Evolutionary conservation across 345 rosid species (phyloP), one percentile per base, ranked within the genome.

Genomic region (Trapa incisa): DNA sequence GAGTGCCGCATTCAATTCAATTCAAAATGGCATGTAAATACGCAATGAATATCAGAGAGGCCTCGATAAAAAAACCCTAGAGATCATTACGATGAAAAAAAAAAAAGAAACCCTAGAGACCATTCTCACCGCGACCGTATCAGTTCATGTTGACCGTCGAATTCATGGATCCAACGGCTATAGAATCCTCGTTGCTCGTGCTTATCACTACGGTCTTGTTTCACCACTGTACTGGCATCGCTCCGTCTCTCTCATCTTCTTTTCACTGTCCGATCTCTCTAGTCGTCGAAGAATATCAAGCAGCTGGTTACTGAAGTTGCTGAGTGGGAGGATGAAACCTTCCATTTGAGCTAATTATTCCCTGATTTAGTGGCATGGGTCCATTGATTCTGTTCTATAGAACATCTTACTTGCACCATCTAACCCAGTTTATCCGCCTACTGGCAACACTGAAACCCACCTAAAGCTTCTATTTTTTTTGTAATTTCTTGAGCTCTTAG

Each of bases 41-140:
- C 29, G 0, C 29, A 22, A 22, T 22, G 29, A 22, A 22, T 22
- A 22, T 22, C 29, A 22, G 29, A 22, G 29, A 22, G 29, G 29
- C 29, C 29, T 22, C 29, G 29, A 22, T 22, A 22, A 22, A 22
- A 22, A 22, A 22, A 22, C 29, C 29, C 29, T 22, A 22, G 29
- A 22, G 29, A 22, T 22, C 43, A 41, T 41, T 41, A 36, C 29
- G 13, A 35, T 22, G 52, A 16, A 37, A 62, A 36, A 52, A 57
- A 32, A 32, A 36, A 74, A 68, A 47, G 79, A 80, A 85, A 79
- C 85, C 89, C 85, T 79, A 82, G 73, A 61, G 48, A 37, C 63
- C 38, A 52, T 54, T 66, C 82, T 47, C 68, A 76, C 82, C 67
- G 71, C 79, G 69, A 68, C 58, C 39, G 10, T 32, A 22, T 13